Percentiles rank a stretch among this genome's conserved stretches.
Conservation (phyloP, 2,329 filamentous ascomycete genomes). For the Rutstroemia sp. region DNA sequence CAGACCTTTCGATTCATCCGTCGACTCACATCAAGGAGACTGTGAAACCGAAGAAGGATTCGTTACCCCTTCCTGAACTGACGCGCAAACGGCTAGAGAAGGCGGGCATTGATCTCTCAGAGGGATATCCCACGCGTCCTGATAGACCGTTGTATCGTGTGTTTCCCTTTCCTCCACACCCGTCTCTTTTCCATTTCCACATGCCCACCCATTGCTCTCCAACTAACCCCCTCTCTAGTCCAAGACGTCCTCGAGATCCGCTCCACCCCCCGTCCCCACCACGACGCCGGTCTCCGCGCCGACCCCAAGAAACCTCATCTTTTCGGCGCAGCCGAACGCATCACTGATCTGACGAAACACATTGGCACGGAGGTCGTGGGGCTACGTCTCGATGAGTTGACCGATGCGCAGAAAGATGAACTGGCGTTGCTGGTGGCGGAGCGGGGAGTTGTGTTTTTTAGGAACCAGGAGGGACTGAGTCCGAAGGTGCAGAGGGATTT, state of each 20-base stretch:
- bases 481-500: conserved; percentile 57
- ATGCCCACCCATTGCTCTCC: background rate
- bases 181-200: background rate
- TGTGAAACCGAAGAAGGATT: conserved; percentile 43
- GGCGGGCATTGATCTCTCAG: conserved; percentile 60
- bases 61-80: conserved; percentile 50
- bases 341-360: conserved; percentile 41
- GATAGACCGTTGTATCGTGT: conserved; percentile 51
- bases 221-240: conserved; percentile 27
- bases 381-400: conserved; percentile 34
- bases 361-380: conserved; percentile 37
- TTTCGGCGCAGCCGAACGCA: conserved; percentile 52
- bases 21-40: background rate
- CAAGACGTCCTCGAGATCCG: conserved; percentile 64
- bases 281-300: conserved; percentile 57
- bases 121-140: conserved; percentile 65
- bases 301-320: conserved; percentile 56
- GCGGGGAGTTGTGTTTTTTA: conserved; percentile 33
- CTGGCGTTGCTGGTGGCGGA: conserved; percentile 36
- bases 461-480: conserved; percentile 36
- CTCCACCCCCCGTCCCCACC: conserved; percentile 44
- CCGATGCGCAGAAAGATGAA: conserved; percentile 35
- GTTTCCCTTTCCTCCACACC: background rate
- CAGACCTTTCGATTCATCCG: background rate
- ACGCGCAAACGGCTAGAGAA: conserved; percentile 55